These are phyloP conservation scores for Neurospora pannonica DNA, from an alignment of 495 filamentous ascomycete genomes.

Conservation along the genomic window DNA sequence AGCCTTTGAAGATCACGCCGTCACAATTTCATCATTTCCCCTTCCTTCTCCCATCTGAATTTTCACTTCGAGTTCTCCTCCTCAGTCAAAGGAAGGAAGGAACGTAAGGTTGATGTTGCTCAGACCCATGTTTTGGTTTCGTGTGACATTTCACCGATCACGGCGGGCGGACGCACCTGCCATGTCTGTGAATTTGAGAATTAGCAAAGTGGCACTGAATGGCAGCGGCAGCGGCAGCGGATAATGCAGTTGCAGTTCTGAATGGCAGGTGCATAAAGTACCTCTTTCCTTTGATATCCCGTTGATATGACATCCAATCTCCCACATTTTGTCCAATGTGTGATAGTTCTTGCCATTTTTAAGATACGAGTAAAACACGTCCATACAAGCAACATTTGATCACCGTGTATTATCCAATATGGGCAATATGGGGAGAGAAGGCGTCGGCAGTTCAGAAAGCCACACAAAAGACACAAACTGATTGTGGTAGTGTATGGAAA, in stretches of 20 bases:
- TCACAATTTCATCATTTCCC: background rate
- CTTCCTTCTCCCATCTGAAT: background rate
- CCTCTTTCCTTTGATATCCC: background rate
- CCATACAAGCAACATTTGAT: background rate
- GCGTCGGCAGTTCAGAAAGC: background rate
- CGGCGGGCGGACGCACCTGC: background rate
- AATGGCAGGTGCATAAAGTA: background rate
- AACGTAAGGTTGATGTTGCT: background rate
- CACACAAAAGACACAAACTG: background rate
- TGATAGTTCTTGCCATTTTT: background rate
- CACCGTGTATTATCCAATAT: background rate
- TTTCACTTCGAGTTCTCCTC: background rate
- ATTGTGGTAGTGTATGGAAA: background rate
- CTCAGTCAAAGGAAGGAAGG: background rate
- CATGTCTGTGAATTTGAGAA: background rate
- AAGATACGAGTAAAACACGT: background rate
- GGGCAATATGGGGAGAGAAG: background rate
- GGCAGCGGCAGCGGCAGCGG: background rate
- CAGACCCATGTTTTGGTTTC: background rate
- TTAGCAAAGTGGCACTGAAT: background rate
- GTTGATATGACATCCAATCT: background rate
- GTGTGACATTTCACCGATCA: background rate
- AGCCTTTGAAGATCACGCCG: background rate
- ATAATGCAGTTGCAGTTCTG: background rate
- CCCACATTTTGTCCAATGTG: background rate